Evolutionary conservation across 805 yeast genomes (phyloP).

Genomic region (Blastobotrys chiropterorum): DNA sequence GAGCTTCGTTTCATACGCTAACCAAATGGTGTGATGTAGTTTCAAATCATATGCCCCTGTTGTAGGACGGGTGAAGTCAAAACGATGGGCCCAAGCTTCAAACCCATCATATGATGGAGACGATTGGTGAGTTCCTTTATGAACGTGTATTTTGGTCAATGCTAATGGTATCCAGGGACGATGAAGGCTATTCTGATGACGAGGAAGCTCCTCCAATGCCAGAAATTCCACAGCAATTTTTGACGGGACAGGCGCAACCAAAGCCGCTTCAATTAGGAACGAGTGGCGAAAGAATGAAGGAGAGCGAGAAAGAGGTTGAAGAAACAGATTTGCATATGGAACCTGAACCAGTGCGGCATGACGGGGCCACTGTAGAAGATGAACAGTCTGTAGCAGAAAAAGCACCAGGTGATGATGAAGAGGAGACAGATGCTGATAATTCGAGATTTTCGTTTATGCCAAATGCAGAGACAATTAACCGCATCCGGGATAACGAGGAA

Average conservation of each 20-base stretch:
- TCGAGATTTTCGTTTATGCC: not conserved
- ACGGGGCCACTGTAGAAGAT: not conserved
- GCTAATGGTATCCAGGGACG: constrained; percentile 14
- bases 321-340: not conserved
- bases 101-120: constrained; percentile 32
- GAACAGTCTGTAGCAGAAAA: constrained; percentile 5
- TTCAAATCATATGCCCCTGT: constrained; percentile 22
- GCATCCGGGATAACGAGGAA: not conserved
- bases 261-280: constrained; percentile 9
- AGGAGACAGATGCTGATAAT: constrained; percentile 1
- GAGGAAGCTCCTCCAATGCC: constrained; percentile 24
- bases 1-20: not conserved
- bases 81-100: constrained; percentile 32
- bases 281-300: constrained; percentile 4
- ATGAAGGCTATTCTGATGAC: constrained; percentile 23
- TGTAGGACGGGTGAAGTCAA: constrained; percentile 28
- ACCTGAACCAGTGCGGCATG: not conserved
- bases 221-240: constrained; percentile 11
- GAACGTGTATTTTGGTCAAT: no score
- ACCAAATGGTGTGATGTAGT: constrained; percentile 6
- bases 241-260: constrained; percentile 2
- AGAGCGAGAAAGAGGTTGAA: not conserved
- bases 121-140: constrained; percentile 24
- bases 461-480: not conserved
- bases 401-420: constrained; percentile 6